phyloP scores from a whole-genome alignment of 345 rosid species.

The Reutealis trisperma region DNA sequence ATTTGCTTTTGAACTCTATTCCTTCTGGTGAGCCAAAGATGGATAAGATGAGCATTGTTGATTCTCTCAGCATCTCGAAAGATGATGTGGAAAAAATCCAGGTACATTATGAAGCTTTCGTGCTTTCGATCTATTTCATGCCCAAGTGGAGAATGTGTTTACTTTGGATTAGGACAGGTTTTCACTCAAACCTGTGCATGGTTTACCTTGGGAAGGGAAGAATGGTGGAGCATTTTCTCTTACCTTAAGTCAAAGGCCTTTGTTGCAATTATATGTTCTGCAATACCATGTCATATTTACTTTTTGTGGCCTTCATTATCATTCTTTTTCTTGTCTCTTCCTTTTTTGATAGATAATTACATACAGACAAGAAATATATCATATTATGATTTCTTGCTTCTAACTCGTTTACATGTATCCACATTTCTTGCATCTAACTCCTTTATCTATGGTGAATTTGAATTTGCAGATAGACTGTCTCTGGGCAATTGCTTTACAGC shows the following conservation, averaged over 20 bases:
- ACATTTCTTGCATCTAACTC: background rate
- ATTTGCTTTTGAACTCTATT: constrained; percentile 31
- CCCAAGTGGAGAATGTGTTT: background rate
- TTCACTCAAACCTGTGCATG: background rate
- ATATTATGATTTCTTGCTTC: background rate
- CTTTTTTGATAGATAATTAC: background rate
- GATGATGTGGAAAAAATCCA: constrained; percentile 75
- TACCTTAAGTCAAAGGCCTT: no score
- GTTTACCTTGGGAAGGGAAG: background rate
- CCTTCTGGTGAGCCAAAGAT: constrained; percentile 38
- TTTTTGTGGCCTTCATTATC: background rate
- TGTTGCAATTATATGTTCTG: background rate
- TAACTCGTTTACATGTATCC: background rate
- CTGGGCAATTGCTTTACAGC: constrained; percentile 78
- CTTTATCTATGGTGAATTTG: constrained; percentile 22
- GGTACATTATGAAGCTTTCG: constrained; percentile 40
- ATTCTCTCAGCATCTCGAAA: constrained; percentile 47
- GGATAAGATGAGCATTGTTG: constrained; percentile 36
- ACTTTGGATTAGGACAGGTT: background rate
- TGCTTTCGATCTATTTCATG: background rate
- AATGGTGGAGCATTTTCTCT: background rate
- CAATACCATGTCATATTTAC: background rate
- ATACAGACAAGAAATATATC: background rate
- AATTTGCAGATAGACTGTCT: constrained; percentile 66
- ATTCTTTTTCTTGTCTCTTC: background rate